These are phyloP conservation scores for Gossypioides kirkii DNA, from an alignment of 345 rosid species.

Conservation along the genomic window DNA sequence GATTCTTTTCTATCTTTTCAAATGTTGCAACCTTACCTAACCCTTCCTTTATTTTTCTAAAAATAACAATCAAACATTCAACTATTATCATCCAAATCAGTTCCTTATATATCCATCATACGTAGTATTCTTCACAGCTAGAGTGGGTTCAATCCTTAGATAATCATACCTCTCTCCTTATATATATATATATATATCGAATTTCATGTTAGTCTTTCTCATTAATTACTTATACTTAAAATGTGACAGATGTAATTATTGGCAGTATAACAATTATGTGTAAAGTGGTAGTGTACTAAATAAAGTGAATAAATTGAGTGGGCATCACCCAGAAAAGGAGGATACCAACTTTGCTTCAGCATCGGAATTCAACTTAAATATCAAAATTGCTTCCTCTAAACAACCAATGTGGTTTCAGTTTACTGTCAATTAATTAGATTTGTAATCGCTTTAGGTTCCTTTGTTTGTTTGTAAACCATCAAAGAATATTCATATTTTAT, in stretches of 20 bases:
- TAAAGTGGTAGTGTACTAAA: background rate
- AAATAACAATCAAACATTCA: slow-evolving; percentile 13
- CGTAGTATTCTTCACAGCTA: too few relatives aligned
- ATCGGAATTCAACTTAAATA: background rate
- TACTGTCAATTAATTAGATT: background rate
- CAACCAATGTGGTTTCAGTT: background rate
- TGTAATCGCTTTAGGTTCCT: background rate
- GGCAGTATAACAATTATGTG: background rate
- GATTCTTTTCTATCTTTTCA: background rate
- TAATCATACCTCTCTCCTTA: too few relatives aligned
- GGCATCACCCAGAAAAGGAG: background rate
- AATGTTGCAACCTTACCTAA: slow-evolving; percentile 23
- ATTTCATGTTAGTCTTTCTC: too few relatives aligned
- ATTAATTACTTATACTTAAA: too few relatives aligned
- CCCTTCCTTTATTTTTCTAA: background rate
- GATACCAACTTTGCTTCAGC: background rate
- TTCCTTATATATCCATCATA: too few relatives aligned
- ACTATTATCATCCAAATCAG: too few relatives aligned
- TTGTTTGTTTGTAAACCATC: slow-evolving; percentile 3
- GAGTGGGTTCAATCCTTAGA: too few relatives aligned
- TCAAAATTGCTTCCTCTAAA: background rate
- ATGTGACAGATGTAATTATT: background rate
- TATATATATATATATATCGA: too few relatives aligned
- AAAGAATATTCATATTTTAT: slow-evolving; percentile 1
- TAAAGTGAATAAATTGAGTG: background rate